Base-by-base conservation (phyloP, 495 filamentous ascomycete genomes). In the Neurospora sp. region DNA sequence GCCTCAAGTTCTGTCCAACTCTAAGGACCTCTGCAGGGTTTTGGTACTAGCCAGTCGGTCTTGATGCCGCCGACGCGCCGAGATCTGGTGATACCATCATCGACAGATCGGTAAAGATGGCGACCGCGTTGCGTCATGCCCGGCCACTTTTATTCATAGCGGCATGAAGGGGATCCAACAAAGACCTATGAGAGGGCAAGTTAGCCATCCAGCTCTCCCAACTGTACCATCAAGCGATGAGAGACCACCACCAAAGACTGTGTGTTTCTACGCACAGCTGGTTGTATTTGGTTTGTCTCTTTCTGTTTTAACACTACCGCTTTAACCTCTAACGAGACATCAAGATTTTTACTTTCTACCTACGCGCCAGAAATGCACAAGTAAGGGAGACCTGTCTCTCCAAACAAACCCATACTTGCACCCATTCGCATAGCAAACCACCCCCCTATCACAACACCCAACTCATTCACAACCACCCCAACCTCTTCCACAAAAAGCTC, bases 401-500 rank as follows among this genome's bases (percentile, higher is more conserved):
- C 11, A 31, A 23, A 11, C 20, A 54, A 31, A 60, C n/a, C 44
- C 7, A 2, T 3, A 31, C 49, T 16, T 31, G 49, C 23, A 62
- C 12, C 2, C 20, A 14, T 60, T 60, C 10, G 20, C 49, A 60
- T 14, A 4, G 1, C 10, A 27, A 27, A 10, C 23, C 23, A 62
- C 2, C 54, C 27, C 11, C 12, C 5, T 35, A 14, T 10, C 20
- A 9, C 18, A 27, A 60, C 11, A 62, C 49, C 4, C 49, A 16
- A 16, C 11, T 5, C 54, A 16, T 69, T 77, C 74, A 84, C 69
- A 86, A 66, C 83, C 82, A 84, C 3, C 83, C 83, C 39, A 83
- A 41, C 72, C 77, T 77, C 77, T 78, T 85, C 79, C 87, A 86
- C 27, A 87, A 16, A 70, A 82, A 84, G 44, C 85, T 84, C 27